phyloP scores from a whole-genome alignment of 2,329 filamentous ascomycete species.

The Fusarium miscanthi region DNA sequence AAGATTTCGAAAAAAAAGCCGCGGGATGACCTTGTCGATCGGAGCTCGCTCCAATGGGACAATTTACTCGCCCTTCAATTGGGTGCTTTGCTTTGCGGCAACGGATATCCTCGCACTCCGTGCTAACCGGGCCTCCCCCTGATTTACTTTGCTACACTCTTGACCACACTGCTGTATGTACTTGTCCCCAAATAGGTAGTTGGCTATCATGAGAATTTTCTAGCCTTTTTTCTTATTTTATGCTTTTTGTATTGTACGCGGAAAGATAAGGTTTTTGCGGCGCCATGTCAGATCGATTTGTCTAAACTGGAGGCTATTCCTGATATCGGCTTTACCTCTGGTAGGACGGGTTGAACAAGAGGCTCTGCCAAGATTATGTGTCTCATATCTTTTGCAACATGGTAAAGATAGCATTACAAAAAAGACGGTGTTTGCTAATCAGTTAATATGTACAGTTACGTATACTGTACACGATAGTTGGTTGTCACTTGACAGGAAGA shows the following conservation, averaged over 20 bases:
- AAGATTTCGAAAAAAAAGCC: constrained; percentile 27
- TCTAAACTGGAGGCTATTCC: neutral
- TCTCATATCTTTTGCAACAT: neutral
- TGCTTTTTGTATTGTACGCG: neutral
- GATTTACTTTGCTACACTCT: constrained; percentile 7
- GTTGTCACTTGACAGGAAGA: neutral
- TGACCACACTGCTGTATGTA: neutral
- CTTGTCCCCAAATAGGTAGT: constrained; percentile 21
- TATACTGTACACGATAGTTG: neutral
- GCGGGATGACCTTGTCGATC: constrained; percentile 32
- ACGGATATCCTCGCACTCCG: constrained; percentile 36
- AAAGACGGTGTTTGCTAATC: neutral
- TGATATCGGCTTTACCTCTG: neutral
- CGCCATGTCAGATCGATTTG: constrained; percentile 7
- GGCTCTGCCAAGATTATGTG: constrained; percentile 3
- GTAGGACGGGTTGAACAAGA: constrained; percentile 2
- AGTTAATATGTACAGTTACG: neutral
- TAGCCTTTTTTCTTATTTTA: neutral
- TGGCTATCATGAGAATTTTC: constrained; percentile 27
- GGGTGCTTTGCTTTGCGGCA: constrained; percentile 4
- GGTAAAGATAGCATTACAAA: neutral
- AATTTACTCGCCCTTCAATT: constrained; percentile 36
- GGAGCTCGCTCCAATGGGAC: constrained; percentile 24
- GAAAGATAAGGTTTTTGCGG: constrained; percentile 16
- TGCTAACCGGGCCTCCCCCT: constrained; percentile 30